Percentiles rank a stretch among this genome's conserved stretches.
phyloP scores from a whole-genome alignment of 1,139 yeast species.

The Pichia sp. region DNA sequence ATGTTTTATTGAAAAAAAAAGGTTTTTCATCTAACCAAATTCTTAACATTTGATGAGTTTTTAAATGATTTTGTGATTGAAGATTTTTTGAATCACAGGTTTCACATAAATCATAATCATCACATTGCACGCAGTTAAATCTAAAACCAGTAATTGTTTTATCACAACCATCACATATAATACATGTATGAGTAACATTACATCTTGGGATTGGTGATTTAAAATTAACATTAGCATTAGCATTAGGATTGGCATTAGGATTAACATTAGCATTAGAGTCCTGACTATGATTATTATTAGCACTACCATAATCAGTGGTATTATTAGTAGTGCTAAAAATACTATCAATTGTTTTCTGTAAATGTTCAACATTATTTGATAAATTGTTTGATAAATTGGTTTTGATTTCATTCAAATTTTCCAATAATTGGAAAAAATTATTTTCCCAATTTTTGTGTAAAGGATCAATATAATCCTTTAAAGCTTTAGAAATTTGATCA shows the following conservation, averaged over 20 bases:
- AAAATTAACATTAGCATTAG: not conserved
- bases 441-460: constrained; percentile 1
- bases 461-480: constrained; percentile 5
- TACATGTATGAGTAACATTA: constrained; percentile 19
- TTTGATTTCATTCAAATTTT: constrained; percentile 4
- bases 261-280: too few relatives aligned
- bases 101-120: constrained; percentile 52
- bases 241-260: not conserved
- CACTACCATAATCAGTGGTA: too few relatives aligned
- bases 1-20: not conserved
- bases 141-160: constrained; percentile 40
- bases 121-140: constrained; percentile 49
- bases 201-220: constrained; percentile 1
- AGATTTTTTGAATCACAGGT: constrained; percentile 36
- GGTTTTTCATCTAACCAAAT: constrained; percentile 22
- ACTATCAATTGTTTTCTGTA: constrained; percentile 4
- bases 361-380: not conserved
- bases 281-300: too few relatives aligned
- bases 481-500: not conserved
- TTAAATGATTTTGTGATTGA: constrained; percentile 23
- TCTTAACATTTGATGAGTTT: constrained; percentile 29
- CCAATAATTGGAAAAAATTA: not conserved
- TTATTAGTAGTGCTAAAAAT: not conserved
- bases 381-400: constrained; percentile 1
- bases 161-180: constrained; percentile 43